These are phyloP conservation scores for Podaxis rugospora DNA, from an alignment of 768 basidiomycete species.

Conservation along the genomic window DNA sequence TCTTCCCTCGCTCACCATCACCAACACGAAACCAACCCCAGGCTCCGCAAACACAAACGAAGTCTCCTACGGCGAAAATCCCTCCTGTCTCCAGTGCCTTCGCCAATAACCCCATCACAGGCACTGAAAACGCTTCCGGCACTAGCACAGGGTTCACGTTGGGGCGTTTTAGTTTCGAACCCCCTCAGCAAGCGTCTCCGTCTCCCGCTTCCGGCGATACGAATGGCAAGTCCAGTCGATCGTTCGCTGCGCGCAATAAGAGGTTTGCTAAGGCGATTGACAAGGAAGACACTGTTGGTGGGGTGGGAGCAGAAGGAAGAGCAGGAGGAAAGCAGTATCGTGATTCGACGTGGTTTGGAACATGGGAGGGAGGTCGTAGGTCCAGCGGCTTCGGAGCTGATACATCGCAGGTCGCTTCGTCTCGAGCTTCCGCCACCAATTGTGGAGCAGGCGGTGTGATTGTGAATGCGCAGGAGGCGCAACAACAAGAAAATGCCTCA, in stretches of 20 bases:
- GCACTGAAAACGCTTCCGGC: conserved; percentile 10
- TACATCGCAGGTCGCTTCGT: conserved; percentile 7
- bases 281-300: neutral
- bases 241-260: conserved; percentile 11
- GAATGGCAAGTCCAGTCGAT: conserved; percentile 11
- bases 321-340: neutral
- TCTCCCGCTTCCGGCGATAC: conserved; percentile 3
- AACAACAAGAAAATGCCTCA: conserved; percentile 14
- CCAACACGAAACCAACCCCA: conserved; percentile 18
- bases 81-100: neutral
- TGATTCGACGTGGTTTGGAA: conserved; percentile 8
- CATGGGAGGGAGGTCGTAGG: conserved; percentile 6
- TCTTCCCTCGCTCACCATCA: conserved; percentile 49
- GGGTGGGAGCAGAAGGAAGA: neutral
- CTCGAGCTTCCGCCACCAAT: conserved; percentile 23
- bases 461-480: conserved; percentile 13
- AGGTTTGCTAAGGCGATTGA: conserved; percentile 8
- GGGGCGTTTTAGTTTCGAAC: conserved; percentile 10
- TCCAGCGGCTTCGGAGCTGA: neutral
- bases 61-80: conserved; percentile 9
- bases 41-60: neutral
- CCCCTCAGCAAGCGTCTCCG: conserved; percentile 9
- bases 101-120: conserved; percentile 10
- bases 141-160: conserved; percentile 5
- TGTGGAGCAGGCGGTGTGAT: neutral